Evolutionary conservation across 202 grass and related monocot genomes (phyloP).

Genomic region (Setaria viridis): DNA sequence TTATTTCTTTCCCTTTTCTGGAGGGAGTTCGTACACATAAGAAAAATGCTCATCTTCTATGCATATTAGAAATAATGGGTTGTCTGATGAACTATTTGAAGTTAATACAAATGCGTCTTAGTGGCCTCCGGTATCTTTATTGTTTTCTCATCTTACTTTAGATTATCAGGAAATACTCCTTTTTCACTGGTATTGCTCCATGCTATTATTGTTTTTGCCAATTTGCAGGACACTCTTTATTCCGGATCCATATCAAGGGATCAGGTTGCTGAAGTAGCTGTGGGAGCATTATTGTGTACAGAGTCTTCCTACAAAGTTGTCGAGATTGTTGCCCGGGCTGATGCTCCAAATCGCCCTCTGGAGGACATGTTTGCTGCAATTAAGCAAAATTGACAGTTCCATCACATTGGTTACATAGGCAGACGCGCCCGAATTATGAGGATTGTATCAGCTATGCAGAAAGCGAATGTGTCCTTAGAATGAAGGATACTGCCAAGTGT

Average conservation of each 20-base stretch:
- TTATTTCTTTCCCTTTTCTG: too few relatives aligned
- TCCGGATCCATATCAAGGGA: constrained; percentile 75
- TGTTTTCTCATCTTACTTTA: background rate
- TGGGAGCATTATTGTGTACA: constrained; percentile 57
- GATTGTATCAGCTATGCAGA: background rate
- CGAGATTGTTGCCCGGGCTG: constrained; percentile 59
- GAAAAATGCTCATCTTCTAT: too few relatives aligned
- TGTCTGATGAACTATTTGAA: background rate
- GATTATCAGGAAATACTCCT: background rate
- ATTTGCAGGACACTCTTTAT: constrained; percentile 64
- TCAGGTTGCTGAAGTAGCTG: constrained; percentile 67
- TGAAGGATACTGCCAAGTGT: too few relatives aligned
- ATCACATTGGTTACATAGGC: background rate
- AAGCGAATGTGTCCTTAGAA: too few relatives aligned
- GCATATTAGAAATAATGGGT: too few relatives aligned
- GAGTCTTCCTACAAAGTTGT: constrained; percentile 70
- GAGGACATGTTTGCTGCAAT: constrained; percentile 57
- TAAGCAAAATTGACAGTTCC: constrained; percentile 46
- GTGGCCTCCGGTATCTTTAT: background rate
- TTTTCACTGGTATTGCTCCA: background rate
- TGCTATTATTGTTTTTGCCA: background rate
- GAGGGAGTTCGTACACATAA: too few relatives aligned
- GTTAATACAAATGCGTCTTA: background rate
- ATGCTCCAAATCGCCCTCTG: constrained; percentile 51
- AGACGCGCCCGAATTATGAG: background rate